A percentile compares a stretch with the other conserved stretches of the same genome.
phyloP scores from a whole-genome alignment of 331 rosid genomes.

The Pyrus hybrid region DNA sequence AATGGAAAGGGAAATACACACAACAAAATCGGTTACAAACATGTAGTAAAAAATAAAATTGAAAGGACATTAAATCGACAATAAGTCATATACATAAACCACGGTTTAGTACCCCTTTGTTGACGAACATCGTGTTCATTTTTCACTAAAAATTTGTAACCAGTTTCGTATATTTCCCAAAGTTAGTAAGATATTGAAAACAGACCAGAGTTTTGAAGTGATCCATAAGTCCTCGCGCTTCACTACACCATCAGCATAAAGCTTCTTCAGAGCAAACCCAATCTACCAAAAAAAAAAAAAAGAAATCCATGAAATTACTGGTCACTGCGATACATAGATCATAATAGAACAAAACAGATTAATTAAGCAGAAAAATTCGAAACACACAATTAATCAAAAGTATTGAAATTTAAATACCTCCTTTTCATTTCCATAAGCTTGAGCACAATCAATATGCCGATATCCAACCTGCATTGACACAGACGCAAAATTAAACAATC shows the following conservation, averaged over 20 bases:
- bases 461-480: conserved; percentile 49
- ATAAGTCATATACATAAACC: too few relatives aligned
- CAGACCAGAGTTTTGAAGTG: conserved; percentile 67
- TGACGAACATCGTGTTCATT: too few relatives aligned
- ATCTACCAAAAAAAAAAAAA: conserved; percentile 16
- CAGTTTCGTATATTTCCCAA: background rate
- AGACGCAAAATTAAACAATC: background rate
- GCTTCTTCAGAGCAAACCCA: conserved; percentile 45
- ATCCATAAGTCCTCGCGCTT: conserved; percentile 58
- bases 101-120: too few relatives aligned
- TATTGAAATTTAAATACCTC: conserved; percentile 37
- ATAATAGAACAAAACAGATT: background rate
- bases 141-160: too few relatives aligned
- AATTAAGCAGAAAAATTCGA: background rate
- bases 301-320: background rate
- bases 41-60: too few relatives aligned
- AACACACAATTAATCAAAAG: background rate
- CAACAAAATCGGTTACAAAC: background rate
- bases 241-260: conserved; percentile 45
- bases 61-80: background rate
- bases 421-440: conserved; percentile 56
- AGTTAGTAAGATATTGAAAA: background rate
- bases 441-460: conserved; percentile 86
- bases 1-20: background rate
- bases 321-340: background rate